Base-by-base conservation (phyloP, 345 rosid species). In the Microcos paniculata region DNA sequence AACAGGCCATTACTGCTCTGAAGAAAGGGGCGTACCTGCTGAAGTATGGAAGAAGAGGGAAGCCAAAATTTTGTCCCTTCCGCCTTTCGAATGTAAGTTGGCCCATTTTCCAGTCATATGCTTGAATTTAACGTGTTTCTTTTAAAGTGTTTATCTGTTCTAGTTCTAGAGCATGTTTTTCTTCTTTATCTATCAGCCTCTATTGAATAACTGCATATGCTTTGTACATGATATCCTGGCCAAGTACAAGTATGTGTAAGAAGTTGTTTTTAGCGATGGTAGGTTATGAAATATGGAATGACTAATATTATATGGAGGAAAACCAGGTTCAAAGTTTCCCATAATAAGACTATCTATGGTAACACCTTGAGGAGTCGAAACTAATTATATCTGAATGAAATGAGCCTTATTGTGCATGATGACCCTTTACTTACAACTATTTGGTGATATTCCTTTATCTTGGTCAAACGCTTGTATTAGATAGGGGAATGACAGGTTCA, bases 11-110 rank as follows among this genome's bases (percentile, higher is more conserved):
- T 73, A 93, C 94, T 77, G 98, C 99, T 76, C 77, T 96, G 64
- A 96, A 93, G 83, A 96, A 96, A 77, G 99, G 99, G 62, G 94
- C 99, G 66, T 92, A 71, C 88, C 86, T 96, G 86, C 94, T 96
- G 4, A 96, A 96, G 85, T 96, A 96, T 81, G 98, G 99, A 78
- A 89, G 99, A 85, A 88, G 99, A 76, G 99, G 99, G 65, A 96
- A 92, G 79, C 99, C 99, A 73, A 96, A 96, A 85, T 93, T 90
- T 84, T 96, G 99, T 79, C 99, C 98, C 66, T 93, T 96, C 81
- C 96, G 95, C 71, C 99, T 96, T 82, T 92, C 99, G 43, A 93
- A 90, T 87, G 99, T 96, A 86, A 91, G 95, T 76, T 45, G 40
- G 7, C 77, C 40, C 51, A 57, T 33, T 57, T 74, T 48, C 14